Evolutionary conservation across 2,329 filamentous ascomycete species (phyloP).

Genomic region (Elsinoe arachidis): DNA sequence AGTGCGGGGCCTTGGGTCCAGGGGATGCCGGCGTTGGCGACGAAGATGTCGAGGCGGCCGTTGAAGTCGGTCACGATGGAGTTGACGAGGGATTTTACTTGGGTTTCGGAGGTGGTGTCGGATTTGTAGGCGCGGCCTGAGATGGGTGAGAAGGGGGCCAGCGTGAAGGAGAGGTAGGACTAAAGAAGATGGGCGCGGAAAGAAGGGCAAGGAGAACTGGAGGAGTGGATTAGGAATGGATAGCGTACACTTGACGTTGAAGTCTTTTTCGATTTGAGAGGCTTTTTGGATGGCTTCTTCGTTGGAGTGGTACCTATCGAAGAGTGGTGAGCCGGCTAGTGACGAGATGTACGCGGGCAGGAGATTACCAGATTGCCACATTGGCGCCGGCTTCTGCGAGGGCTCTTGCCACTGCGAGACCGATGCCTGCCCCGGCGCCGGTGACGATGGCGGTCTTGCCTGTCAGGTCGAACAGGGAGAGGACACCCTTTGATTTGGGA

Average conservation of each 20-base stretch:
- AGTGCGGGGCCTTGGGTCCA: conserved; percentile 63
- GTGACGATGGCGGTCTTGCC: conserved; percentile 30
- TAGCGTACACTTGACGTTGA: conserved; percentile 26
- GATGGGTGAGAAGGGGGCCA: background rate
- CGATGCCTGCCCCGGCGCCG: conserved; percentile 29
- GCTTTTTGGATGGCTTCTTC: conserved; percentile 27
- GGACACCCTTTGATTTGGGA: conserved; percentile 22
- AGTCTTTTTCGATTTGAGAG: conserved; percentile 26
- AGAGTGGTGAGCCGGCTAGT: too few relatives aligned
- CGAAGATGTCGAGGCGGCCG: conserved; percentile 66
- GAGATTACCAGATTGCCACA: conserved; percentile 33
- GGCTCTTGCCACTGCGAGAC: conserved; percentile 26
- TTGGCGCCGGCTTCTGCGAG: conserved; percentile 35
- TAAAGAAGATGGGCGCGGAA: too few relatives aligned
- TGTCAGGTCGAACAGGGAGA: conserved; percentile 27
- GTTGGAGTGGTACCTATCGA: conserved; percentile 29
- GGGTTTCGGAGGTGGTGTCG: conserved; percentile 35
- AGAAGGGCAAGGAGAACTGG: too few relatives aligned
- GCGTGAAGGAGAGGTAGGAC: too few relatives aligned
- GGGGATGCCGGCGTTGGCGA: conserved; percentile 68
- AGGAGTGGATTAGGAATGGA: too few relatives aligned
- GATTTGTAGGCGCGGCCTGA: conserved; percentile 43
- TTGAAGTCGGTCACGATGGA: conserved; percentile 54
- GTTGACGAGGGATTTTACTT: conserved; percentile 35
- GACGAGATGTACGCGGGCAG: too few relatives aligned